Evolutionary conservation across 805 yeast genomes (phyloP).

Genomic region (Kazachstania martiniae): DNA sequence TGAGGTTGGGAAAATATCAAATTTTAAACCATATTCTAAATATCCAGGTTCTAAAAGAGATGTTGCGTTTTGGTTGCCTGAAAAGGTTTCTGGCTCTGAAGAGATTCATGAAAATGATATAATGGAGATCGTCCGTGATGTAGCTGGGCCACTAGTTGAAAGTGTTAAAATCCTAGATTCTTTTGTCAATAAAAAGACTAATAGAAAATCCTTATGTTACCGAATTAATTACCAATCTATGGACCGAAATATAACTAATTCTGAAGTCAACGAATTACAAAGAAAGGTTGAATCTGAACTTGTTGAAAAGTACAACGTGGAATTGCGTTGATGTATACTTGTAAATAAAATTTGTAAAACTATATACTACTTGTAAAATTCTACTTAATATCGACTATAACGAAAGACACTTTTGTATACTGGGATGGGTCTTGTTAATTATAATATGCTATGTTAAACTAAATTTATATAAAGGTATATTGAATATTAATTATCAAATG

Average conservation of each 20-base stretch:
- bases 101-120: constrained; percentile 75
- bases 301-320: constrained; percentile 41
- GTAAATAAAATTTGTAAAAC: constrained; percentile 1
- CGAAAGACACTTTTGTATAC: background rate
- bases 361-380: constrained; percentile 2
- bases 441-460: background rate
- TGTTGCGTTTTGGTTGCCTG: constrained; percentile 82
- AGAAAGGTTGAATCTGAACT: constrained; percentile 51
- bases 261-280: constrained; percentile 71
- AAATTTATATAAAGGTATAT: background rate
- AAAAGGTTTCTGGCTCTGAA: constrained; percentile 12
- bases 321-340: constrained; percentile 33
- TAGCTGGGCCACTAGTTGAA: constrained; percentile 83
- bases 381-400: background rate
- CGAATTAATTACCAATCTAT: constrained; percentile 88
- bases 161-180: constrained; percentile 72
- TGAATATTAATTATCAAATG: constrained; percentile 1
- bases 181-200: constrained; percentile 76
- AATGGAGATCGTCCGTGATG: constrained; percentile 81
- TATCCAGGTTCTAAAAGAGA: constrained; percentile 83
- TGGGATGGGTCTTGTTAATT: too few species aligned
- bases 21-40: constrained; percentile 81
- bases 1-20: constrained; percentile 46
- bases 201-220: constrained; percentile 71
- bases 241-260: constrained; percentile 84